Base-by-base conservation (phyloP, 257 asterid species). In the Linderniella brevidens region DNA sequence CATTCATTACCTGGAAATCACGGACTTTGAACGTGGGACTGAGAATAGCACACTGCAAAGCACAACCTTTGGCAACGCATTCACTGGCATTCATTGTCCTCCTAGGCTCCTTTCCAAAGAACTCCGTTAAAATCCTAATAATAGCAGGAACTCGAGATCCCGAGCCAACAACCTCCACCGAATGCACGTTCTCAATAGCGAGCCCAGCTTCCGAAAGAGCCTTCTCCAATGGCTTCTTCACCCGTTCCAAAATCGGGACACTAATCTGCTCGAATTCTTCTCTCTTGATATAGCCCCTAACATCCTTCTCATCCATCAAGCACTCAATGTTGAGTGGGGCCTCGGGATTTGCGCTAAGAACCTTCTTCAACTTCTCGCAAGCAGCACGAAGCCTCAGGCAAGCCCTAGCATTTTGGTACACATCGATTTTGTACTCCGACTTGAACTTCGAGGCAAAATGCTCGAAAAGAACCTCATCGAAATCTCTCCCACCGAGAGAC, bases 11-110 rank as follows among this genome's bases (percentile, higher is more conserved):
- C 96, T 81, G 92, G 66, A 85, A 85, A 19, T 84, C 95, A 49
- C 93, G 72, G 61, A 80, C 95, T 84, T 84, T 84, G 60, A 80
- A 84, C 11, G 95, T 84, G 12, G 95, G 95, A 40, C 93, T 84
- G 14, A 84, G 87, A 35, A 84, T 84, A 41, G 98, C 98, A 60
- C 95, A 84, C 52, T 88, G 75, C 56, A 88, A 52, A 35, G 95
- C 98, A 64, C 75, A 58, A 9, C 98, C 98, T 66, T 88, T 88
- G 48, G 95, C 85, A 48, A 88, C 94, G 65, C 94, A 88, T 65
- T 88, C 98, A 56, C 95, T 84, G 14, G 95, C 98, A 63, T 88
- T 88, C 98, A 88, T 88, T 48, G 98, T 88, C 10, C 98, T 93
- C 56, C 93, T 71, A 8, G 95, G 98, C 62, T 88, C 95, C 72